These are phyloP conservation scores for Candolleomyces aberdarensis DNA, from an alignment of 768 basidiomycete genomes.

Conservation along the genomic window DNA sequence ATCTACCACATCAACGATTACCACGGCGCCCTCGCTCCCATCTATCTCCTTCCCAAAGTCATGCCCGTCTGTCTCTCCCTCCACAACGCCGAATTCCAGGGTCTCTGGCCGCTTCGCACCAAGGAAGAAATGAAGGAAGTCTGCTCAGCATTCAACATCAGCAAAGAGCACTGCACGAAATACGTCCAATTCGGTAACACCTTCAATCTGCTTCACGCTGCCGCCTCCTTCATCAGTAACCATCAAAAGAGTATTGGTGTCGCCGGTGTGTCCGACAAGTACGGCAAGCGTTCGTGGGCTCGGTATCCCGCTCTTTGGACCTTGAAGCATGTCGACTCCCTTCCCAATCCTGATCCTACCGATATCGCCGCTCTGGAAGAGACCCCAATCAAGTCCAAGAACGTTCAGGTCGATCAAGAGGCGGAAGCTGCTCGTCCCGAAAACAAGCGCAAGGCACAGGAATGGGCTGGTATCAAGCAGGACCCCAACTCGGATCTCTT, in stretches of 20 bases:
- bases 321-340: slow-evolving; percentile 89
- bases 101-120: slow-evolving; percentile 92
- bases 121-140: slow-evolving; percentile 99
- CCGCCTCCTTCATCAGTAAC: slow-evolving; percentile 85
- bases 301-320: slow-evolving; percentile 97
- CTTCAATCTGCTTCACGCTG: slow-evolving; percentile 93
- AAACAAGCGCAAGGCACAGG: slow-evolving; percentile 87
- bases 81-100: slow-evolving; percentile 97
- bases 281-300: slow-evolving; percentile 96
- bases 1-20: slow-evolving; percentile 96
- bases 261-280: slow-evolving; percentile 96
- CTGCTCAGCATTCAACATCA: slow-evolving; percentile 96
- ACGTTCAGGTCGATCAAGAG: slow-evolving; percentile 72
- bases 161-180: slow-evolving; percentile 94
- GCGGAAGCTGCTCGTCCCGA: slow-evolving; percentile 92
- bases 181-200: slow-evolving; percentile 98
- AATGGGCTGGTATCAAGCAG: slow-evolving; percentile 93
- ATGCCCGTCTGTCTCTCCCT: slow-evolving; percentile 87
- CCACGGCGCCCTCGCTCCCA: slow-evolving; percentile 87
- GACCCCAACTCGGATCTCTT: slow-evolving; percentile 88
- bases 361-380: slow-evolving; percentile 93
- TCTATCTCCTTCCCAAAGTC: slow-evolving; percentile 90
- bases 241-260: slow-evolving; percentile 94
- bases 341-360: slow-evolving; percentile 92
- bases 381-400: slow-evolving; percentile 63